Evolutionary conservation across 768 basidiomycete species (phyloP), one percentile per base, ranked within the genome.

Genomic region (Tremella yokohamensis): DNA sequence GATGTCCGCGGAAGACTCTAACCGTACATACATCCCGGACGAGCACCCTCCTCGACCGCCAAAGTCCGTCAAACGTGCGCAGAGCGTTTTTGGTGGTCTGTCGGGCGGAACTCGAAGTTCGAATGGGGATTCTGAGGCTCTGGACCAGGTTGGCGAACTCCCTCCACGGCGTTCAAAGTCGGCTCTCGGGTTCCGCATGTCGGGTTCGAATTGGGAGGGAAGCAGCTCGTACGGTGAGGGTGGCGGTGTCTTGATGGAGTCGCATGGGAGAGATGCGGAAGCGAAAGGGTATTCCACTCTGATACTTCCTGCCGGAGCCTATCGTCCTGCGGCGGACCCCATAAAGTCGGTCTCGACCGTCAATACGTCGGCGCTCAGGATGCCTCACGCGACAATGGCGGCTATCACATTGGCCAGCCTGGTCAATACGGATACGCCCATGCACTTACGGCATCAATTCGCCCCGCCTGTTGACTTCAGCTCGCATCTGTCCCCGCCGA

Each of bases 311-410:
- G 77, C 78, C 19, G 81, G 82, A 1, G 78, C 77, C 1, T 81
- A 81, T 63, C 68, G 66, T n/a, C 78, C 79, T 8, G 66, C 71
- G 11, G n/a, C 42, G 8, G 74, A 80, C 54, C 77, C 78, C 0
- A 52, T 63, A 40, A 69, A 70, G 45, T 47, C 56, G 13, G 48
- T 54, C 82, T 53, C 84, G 1, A 82, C 80, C 49, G 77, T 91
- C 15, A 89, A 94, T 75, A 78, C 90, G 42, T 85, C 88, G 1
- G 81, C 82, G 11, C 82, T 85, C 16, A 89, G 90, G 2, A 78
- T 89, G 11, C 90, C 90, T 7, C 87, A 89, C 72, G 86, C 85
- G 6, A 90, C 87, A 3, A 93, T 96, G 90, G 87, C 87, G 15
- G 89, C 84, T 51, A 84, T 94, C 42, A 68, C 69, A 2, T 47